These are phyloP conservation scores for Coffea eugenioides DNA, from an alignment of 257 asterid species.

Conservation along the genomic window DNA sequence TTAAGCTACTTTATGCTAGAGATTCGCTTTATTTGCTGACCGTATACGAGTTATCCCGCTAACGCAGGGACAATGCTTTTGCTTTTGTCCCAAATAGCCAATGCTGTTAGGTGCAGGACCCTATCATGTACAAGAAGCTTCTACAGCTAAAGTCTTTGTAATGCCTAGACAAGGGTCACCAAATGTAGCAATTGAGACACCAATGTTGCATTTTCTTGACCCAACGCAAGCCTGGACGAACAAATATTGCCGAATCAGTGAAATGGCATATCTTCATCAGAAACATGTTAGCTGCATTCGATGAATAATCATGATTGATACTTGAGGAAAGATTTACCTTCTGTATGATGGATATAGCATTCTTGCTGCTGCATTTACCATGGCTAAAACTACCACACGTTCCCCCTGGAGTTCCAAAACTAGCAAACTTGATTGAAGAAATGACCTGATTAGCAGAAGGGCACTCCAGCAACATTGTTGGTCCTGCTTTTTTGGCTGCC, in stretches of 20 bases:
- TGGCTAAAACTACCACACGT: constrained; percentile 80
- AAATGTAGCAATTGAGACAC: constrained; percentile 54
- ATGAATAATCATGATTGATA: background rate
- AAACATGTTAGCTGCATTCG: background rate
- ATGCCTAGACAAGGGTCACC: constrained; percentile 78
- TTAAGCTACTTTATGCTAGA: no score
- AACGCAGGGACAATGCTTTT: background rate
- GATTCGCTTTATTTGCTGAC: no score
- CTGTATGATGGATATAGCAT: constrained; percentile 53
- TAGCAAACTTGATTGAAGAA: constrained; percentile 68
- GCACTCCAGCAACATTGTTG: constrained; percentile 60
- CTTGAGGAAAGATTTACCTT: constrained; percentile 42
- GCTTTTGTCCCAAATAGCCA: constrained; percentile 2
- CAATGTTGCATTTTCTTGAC: constrained; percentile 60
- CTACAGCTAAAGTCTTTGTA: constrained; percentile 70
- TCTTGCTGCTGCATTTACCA: constrained; percentile 70
- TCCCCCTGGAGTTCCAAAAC: constrained; percentile 89
- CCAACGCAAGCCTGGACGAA: constrained; percentile 73
- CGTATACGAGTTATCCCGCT: background rate
- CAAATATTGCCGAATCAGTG: background rate
- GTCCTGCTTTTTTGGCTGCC: constrained; percentile 30
- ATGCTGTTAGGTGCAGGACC: background rate
- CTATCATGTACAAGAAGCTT: constrained; percentile 68
- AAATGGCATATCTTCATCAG: background rate
- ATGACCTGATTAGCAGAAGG: constrained; percentile 63